Base-by-base conservation (phyloP, 148 eudicot genomes). In the Fagopyrum homotropicum region DNA sequence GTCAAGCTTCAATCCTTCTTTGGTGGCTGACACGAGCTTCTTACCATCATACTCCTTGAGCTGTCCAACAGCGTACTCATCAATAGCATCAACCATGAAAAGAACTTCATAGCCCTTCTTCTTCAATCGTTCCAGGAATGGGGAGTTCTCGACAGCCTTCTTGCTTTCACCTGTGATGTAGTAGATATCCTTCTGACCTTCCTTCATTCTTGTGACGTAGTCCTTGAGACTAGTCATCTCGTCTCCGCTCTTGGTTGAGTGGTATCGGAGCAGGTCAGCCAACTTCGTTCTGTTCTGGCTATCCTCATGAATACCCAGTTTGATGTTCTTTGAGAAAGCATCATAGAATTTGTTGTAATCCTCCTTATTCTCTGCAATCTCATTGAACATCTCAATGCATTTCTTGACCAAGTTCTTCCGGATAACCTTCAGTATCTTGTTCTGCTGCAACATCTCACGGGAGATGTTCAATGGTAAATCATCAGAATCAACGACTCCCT, bases 111-210 rank as follows among this genome's bases (percentile, higher is more conserved):
- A 89, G 0, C 98, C 98, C 64, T 80, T 91, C 88, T 88, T 91
- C 85, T 93, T 93, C 9, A 93, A 91, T 68, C 85, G 75, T 76
- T 93, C 98, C 76, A 93, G 75, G 88, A 93, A 93, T 0, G 98
- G 98, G 0, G 98, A 93, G 78, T 93, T 93, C 69, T 93, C 98
- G 0, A 93, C 98, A 0, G 98, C 98, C 81, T 93, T 93, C 84
- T 88, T 89, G 87, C 92, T 92, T 69, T 92, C 97, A 11, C 97
- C 94, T 0, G 97, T 89, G 45, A 92, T 93, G 79, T 91, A 93
- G 79, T 79, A 93, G 12, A 93, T 91, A 22, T 93, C 98, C 77
- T 91, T 93, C 79, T 93, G 98, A 0, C 94, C 97, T 71, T 93
- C 98, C 85, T 88, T 93, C 98, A 93, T 93, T 6, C 98, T 73